phyloP scores from a whole-genome alignment of 257 asterid species.

The Solanum sejunctum region DNA sequence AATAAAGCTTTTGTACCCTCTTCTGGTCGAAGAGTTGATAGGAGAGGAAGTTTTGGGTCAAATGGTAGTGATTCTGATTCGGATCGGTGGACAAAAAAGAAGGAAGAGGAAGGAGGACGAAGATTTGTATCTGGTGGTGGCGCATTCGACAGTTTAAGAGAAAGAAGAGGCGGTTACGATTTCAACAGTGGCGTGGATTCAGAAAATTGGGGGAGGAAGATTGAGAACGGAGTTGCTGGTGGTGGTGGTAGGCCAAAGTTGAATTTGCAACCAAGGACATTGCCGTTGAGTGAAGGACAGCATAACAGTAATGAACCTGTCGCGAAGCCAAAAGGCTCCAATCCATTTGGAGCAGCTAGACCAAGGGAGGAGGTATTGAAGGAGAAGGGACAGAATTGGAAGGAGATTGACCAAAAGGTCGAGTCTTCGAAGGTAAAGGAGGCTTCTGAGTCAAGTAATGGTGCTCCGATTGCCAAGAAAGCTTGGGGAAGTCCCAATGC shows the following conservation, averaged over 20 bases:
- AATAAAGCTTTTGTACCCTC: conserved; percentile 62
- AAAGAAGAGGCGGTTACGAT: not conserved
- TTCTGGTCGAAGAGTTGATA: conserved; percentile 48
- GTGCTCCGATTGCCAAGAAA: conserved; percentile 21
- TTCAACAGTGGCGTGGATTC: not conserved
- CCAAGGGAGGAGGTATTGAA: conserved; percentile 97
- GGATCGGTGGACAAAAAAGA: conserved; percentile 57
- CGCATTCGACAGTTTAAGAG: conserved; percentile 12
- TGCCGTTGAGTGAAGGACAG: conserved; percentile 26
- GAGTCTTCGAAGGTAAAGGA: conserved; percentile 53
- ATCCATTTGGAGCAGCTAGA: conserved; percentile 86
- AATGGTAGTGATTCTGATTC: conserved; percentile 54
- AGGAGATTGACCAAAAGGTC: conserved; percentile 74
- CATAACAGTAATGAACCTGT: conserved; percentile 8
- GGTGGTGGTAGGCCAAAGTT: conserved; percentile 9
- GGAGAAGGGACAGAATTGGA: conserved; percentile 91
- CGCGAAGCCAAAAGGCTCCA: conserved; percentile 51
- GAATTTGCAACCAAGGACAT: conserved; percentile 33
- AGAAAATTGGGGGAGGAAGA: conserved; percentile 13
- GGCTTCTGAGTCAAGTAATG: conserved; percentile 13
- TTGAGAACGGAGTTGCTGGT: not conserved
- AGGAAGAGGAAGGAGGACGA: conserved; percentile 49
- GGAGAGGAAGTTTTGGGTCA: conserved; percentile 59
- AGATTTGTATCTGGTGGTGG: not conserved
- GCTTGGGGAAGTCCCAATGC: conserved; percentile 58